A percentile compares a stretch with the other conserved stretches of the same genome.
These are phyloP conservation scores for Trichoderma sp. DNA, from an alignment of 2,329 filamentous ascomycete genomes.

Conservation along the genomic window DNA sequence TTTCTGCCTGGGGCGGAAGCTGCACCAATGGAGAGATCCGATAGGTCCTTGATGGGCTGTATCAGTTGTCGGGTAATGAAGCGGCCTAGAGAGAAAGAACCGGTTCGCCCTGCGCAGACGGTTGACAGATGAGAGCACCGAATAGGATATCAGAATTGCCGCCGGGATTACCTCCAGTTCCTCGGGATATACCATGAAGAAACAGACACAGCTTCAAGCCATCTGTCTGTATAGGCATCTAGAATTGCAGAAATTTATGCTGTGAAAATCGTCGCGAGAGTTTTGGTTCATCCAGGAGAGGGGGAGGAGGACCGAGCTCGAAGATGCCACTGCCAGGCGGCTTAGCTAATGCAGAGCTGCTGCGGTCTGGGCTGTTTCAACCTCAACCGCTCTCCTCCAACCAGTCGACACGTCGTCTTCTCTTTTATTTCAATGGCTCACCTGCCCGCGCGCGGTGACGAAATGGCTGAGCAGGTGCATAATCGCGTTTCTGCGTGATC, in stretches of 20 bases:
- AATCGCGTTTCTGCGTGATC: conserved; percentile 24
- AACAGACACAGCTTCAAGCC: background rate
- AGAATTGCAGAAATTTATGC: background rate
- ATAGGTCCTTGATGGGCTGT: background rate
- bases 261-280: background rate
- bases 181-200: background rate
- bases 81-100: background rate
- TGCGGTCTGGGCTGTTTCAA: background rate
- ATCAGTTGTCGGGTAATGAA: background rate
- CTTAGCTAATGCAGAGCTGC: conserved; percentile 12
- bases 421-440: conserved; percentile 18
- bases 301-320: background rate
- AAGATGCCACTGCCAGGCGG: background rate
- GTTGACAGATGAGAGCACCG: background rate
- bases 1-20: background rate
- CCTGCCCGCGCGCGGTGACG: conserved; percentile 17
- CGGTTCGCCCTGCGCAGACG: background rate
- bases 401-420: conserved; percentile 5
- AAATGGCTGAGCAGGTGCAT: conserved; percentile 20
- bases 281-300: background rate
- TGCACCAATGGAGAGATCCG: background rate
- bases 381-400: background rate
- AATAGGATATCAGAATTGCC: background rate
- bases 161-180: background rate
- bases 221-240: background rate